Evolutionary conservation across 225 moss, liverwort and hornwort genomes (phyloP).

Genomic region (Polytrichum formosum): DNA sequence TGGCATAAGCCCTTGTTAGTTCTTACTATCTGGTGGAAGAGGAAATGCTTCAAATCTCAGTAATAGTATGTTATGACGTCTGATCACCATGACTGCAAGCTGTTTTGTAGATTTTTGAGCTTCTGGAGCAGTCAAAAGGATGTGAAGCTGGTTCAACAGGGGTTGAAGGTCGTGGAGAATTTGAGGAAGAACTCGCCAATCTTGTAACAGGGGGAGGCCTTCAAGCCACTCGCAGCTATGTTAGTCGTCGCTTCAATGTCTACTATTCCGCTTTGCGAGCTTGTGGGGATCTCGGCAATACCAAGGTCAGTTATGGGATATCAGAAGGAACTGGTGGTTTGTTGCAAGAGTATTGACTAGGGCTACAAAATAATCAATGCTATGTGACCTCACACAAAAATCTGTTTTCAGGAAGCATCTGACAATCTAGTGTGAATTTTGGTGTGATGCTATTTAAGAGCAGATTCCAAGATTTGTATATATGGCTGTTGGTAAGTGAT

Average conservation of each 20-base stretch:
- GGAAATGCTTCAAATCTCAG: no score
- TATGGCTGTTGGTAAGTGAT: no score
- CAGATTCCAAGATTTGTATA: no score
- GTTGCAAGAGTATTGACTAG: no score
- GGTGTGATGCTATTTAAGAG: no score
- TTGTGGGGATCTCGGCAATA: conserved; percentile 50
- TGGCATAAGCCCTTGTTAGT: no score
- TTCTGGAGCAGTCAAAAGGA: conserved; percentile 75
- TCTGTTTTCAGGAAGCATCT: no score
- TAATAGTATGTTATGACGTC: no score
- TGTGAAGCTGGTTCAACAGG: conserved; percentile 52
- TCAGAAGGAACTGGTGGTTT: not conserved
- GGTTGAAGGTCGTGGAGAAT: conserved; percentile 43
- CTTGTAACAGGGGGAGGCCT: conserved; percentile 54
- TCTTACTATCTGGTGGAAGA: no score
- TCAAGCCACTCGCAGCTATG: conserved; percentile 54
- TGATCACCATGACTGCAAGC: not conserved
- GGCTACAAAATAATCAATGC: no score
- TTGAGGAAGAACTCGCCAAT: conserved; percentile 61
- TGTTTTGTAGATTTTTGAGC: conserved; percentile 67
- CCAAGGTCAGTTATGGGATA: conserved; percentile 39
- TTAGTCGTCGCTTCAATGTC: conserved; percentile 60
- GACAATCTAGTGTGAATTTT: no score
- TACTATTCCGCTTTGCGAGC: conserved; percentile 74
- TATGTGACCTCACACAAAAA: no score